Evolutionary conservation across 1,284 basidiomycete species (phyloP), one percentile per base, ranked within the genome.

Genomic region (Schizophyllum amplum): DNA sequence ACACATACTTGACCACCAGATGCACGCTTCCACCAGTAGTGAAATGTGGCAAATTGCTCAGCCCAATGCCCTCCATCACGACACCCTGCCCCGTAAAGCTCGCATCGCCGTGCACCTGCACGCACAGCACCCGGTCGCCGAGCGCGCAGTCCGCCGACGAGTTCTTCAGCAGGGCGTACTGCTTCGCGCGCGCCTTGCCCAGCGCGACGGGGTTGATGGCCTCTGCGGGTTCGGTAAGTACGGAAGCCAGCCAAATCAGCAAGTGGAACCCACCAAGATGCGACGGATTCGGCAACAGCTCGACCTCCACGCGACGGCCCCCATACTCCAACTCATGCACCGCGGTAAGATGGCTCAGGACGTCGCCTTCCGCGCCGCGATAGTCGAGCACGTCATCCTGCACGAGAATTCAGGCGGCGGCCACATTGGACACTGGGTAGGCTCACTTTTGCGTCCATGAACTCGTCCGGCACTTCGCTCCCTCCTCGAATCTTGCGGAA

Each of bases 161-260:
- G 0, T 75, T 75, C 68, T 87, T 88, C 55, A 94, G 77, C 13
- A 94, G 79, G 6, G 89, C 81, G 68, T 90, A 94, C 69, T 97
- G 94, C 69, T 96, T 92, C 1, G 93, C 93, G 24, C 94, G 84
- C 4, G 92, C 92, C 71, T 95, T 93, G 0, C 93, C 93, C 1
- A 94, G 71, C 0, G 89, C 92, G 47, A 94, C 85, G 1, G 93
- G 89, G 63, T 89, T 90, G 56, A 90, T 82, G 0, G 93, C 92
- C 80, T 94, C 88, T 86, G 61, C 6, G 54, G 25, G 24, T 52
- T n/a, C 51, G 24, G 47, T 13, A 46, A 26, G 53, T 49, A 33
- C 13, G 55, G 42, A 26, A 23, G 21, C 51, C 20, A 21, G n/a
- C n/a, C 33, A 42, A 53, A 25, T 23, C 1, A 60, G 24, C 47